Evolutionary conservation across 495 filamentous ascomycete genomes (phyloP).

Genomic region (Polyplosphaeria fusca): DNA sequence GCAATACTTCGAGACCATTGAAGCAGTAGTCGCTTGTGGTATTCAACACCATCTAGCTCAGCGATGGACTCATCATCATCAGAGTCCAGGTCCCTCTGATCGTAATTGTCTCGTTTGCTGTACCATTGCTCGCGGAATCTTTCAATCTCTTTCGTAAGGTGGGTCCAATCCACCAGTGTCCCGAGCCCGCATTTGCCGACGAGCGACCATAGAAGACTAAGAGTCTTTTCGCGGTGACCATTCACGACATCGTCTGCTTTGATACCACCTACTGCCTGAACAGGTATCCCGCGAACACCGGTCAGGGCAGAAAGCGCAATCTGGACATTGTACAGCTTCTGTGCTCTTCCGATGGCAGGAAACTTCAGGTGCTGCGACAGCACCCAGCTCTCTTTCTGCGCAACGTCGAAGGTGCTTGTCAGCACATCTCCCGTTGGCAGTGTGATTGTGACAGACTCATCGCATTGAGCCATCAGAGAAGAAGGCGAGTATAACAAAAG

Average conservation of each 20-base stretch:
- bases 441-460: constrained; percentile 41
- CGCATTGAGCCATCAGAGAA: constrained; percentile 27
- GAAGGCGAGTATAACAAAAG: constrained; percentile 51
- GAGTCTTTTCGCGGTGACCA: constrained; percentile 65
- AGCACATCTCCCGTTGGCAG: constrained; percentile 43
- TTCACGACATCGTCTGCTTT: constrained; percentile 62
- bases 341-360: constrained; percentile 54
- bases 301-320: constrained; percentile 55
- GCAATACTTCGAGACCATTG: constrained; percentile 56
- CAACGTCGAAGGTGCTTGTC: constrained; percentile 35
- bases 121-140: constrained; percentile 30
- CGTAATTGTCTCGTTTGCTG: constrained; percentile 32
- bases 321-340: constrained; percentile 61
- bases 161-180: constrained; percentile 54
- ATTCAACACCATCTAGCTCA: constrained; percentile 35
- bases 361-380: constrained; percentile 60
- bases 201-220: constrained; percentile 60
- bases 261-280: constrained; percentile 41
- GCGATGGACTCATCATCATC: constrained; percentile 21
- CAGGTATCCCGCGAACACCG: constrained; percentile 40
- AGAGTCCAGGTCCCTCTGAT: constrained; percentile 14
- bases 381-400: constrained; percentile 40
- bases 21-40: constrained; percentile 47
- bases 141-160: constrained; percentile 52
- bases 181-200: constrained; percentile 56